Conservation (phyloP, 2,329 filamentous ascomycete species). For the Cladophialophora psammophila region DNA sequence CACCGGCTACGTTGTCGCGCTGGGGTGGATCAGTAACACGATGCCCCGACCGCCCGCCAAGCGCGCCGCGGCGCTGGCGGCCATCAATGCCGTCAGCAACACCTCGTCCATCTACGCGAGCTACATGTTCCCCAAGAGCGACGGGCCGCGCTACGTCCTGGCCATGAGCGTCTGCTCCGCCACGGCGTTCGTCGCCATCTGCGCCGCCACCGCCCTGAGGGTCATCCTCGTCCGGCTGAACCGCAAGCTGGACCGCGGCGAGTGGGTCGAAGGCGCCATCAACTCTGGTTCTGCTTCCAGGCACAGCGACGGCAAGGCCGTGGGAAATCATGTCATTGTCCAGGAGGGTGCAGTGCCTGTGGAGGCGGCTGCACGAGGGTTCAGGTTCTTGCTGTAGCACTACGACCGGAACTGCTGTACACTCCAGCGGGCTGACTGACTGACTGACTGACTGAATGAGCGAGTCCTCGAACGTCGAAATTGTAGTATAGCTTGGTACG, state of each 20-base stretch:
- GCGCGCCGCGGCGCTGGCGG: constrained; percentile 73
- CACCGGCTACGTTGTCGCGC: constrained; percentile 70
- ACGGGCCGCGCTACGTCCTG: constrained; percentile 54
- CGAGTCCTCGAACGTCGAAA: too few species aligned
- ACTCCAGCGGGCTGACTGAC: too few species aligned
- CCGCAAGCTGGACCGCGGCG: constrained; percentile 71
- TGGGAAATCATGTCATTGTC: not conserved
- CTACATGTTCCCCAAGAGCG: constrained; percentile 68
- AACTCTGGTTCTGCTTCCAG: constrained; percentile 46
- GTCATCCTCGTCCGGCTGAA: constrained; percentile 71
- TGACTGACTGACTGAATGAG: too few species aligned
- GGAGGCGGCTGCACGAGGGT: constrained; percentile 27
- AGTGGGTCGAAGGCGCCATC: constrained; percentile 63
- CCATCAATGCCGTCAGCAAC: constrained; percentile 78
- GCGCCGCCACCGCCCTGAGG: constrained; percentile 68
- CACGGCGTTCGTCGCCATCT: constrained; percentile 69
- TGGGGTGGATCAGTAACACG: constrained; percentile 79
- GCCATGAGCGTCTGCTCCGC: constrained; percentile 74
- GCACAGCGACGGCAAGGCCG: not conserved
- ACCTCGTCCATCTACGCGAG: constrained; percentile 72
- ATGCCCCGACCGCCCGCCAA: constrained; percentile 79
- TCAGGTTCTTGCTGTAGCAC: constrained; percentile 29
- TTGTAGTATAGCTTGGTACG: too few species aligned
- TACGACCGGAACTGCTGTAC: too few species aligned
- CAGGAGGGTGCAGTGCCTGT: constrained; percentile 22